Percentiles rank a stretch among this genome's conserved stretches.
phyloP scores from a whole-genome alignment of 1,284 basidiomycete genomes.

The Flammula alnicola region DNA sequence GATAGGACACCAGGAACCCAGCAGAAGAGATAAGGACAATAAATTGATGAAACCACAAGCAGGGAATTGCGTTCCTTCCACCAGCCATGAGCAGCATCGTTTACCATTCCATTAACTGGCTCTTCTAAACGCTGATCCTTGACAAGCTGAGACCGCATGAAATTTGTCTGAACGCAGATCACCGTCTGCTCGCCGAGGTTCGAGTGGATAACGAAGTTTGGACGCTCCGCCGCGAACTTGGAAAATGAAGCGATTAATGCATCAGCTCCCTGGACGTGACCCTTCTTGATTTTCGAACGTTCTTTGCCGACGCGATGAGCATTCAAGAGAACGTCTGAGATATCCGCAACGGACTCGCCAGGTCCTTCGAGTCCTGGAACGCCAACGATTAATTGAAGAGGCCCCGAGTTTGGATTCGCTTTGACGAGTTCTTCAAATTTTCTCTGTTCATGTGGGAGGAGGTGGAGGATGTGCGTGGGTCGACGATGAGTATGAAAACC shows the following conservation, averaged over 20 bases:
- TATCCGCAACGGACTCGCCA: slow-evolving; percentile 28
- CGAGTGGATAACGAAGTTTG: slow-evolving; percentile 18
- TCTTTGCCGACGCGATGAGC: slow-evolving; percentile 26
- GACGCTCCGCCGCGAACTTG: slow-evolving; percentile 13
- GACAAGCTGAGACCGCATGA: slow-evolving; percentile 32
- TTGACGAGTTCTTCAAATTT: slow-evolving; percentile 16
- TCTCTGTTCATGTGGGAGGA: slow-evolving; percentile 5
- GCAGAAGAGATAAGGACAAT: slow-evolving; percentile 22
- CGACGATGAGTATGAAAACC: slow-evolving; percentile 21
- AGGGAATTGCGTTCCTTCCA: slow-evolving; percentile 23
- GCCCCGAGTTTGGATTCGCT: slow-evolving; percentile 20
- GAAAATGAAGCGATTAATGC: slow-evolving; percentile 14
- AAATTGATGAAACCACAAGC: slow-evolving; percentile 25
- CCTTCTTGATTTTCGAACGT: slow-evolving; percentile 12
- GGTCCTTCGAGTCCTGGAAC: slow-evolving; percentile 22
- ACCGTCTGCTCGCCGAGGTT: slow-evolving; percentile 23
- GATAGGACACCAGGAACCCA: slow-evolving; percentile 35
- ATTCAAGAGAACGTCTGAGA: slow-evolving; percentile 27
- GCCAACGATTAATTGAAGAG: slow-evolving; percentile 23
- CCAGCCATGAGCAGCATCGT: slow-evolving; percentile 36
- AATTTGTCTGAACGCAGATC: slow-evolving; percentile 28
- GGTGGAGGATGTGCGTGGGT: slow-evolving; percentile 20
- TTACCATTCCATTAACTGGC: slow-evolving; percentile 35
- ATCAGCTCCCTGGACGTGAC: slow-evolving; percentile 7
- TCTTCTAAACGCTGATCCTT: slow-evolving; percentile 20